Evolutionary conservation across 1,284 basidiomycete genomes (phyloP).

Genomic region (Flammula alnicola): DNA sequence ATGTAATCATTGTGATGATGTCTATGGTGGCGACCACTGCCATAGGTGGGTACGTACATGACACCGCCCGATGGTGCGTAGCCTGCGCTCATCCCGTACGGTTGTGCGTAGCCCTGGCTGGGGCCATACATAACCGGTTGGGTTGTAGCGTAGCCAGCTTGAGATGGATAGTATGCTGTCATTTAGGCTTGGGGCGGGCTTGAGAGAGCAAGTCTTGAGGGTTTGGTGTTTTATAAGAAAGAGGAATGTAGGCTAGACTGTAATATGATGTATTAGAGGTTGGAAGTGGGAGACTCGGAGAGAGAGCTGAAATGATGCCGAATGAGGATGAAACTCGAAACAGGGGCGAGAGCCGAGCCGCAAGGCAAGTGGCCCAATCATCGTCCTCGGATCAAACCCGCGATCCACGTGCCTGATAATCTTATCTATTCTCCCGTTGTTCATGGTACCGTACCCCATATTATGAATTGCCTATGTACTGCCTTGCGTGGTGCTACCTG

Average conservation of each 20-base stretch:
- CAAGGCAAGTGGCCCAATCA: no score
- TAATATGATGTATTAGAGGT: no score
- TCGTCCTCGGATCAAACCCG: no score
- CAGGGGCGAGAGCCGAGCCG: no score
- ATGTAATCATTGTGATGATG: slow-evolving; percentile 23
- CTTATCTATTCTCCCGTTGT: no score
- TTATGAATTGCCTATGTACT: no score
- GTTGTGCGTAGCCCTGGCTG: slow-evolving; percentile 25
- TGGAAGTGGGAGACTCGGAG: no score
- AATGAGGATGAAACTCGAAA: no score
- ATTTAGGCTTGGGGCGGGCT: slow-evolving; percentile 22
- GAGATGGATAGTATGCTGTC: slow-evolving; percentile 31
- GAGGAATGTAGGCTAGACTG: slow-evolving; percentile 6
- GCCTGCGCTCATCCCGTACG: slow-evolving; percentile 28
- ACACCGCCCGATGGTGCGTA: slow-evolving; percentile 31
- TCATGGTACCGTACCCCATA: no score
- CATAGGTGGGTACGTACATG: slow-evolving; percentile 32
- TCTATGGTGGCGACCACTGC: slow-evolving; percentile 26
- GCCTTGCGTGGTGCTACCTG: no score
- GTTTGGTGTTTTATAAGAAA: slow-evolving; percentile 16
- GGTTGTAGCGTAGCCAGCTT: slow-evolving; percentile 25
- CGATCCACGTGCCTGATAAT: no score
- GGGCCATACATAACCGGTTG: slow-evolving; percentile 26
- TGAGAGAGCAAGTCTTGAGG: slow-evolving; percentile 7
- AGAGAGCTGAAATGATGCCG: no score